A percentile compares a stretch with the other conserved stretches of the same genome.
Conservation (phyloP, 2,329 filamentous ascomycete species). For the Knufia fluminis region DNA sequence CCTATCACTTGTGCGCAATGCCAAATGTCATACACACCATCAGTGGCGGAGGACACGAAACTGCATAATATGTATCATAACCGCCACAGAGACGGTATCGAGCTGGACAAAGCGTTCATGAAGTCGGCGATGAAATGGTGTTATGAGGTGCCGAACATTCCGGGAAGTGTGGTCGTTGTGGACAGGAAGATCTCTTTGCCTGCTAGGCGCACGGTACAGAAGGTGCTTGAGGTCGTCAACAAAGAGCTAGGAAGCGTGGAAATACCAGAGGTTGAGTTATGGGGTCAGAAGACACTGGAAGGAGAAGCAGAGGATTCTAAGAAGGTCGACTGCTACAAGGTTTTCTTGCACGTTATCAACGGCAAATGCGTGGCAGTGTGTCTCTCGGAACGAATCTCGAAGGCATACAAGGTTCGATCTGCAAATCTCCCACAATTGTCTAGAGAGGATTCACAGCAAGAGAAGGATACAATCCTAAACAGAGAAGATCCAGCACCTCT, state of each 20-base stretch:
- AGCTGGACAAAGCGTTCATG: constrained; percentile 50
- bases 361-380: constrained; percentile 55
- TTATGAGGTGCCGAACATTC: constrained; percentile 41
- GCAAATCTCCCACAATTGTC: neutral
- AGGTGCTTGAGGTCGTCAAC: constrained; percentile 54
- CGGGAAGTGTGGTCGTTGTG: constrained; percentile 49
- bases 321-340: constrained; percentile 44
- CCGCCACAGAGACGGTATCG: constrained; percentile 51
- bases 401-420: constrained; percentile 43
- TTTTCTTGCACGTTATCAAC: constrained; percentile 53
- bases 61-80: constrained; percentile 57
- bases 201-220: constrained; percentile 44
- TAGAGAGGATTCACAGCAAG: neutral
- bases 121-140: constrained; percentile 44
- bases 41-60: constrained; percentile 50
- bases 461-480: neutral
- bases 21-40: constrained; percentile 59
- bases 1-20: constrained; percentile 51
- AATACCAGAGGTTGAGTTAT: constrained; percentile 49
- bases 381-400: constrained; percentile 52
- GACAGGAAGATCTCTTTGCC: constrained; percentile 44
- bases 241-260: constrained; percentile 53
- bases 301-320: constrained; percentile 26
- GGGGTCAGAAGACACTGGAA: constrained; percentile 40
- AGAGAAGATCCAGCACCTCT: constrained; percentile 4